Evolutionary conservation across 2,329 filamentous ascomycete genomes (phyloP).

Genomic region (Xylaria sp.): DNA sequence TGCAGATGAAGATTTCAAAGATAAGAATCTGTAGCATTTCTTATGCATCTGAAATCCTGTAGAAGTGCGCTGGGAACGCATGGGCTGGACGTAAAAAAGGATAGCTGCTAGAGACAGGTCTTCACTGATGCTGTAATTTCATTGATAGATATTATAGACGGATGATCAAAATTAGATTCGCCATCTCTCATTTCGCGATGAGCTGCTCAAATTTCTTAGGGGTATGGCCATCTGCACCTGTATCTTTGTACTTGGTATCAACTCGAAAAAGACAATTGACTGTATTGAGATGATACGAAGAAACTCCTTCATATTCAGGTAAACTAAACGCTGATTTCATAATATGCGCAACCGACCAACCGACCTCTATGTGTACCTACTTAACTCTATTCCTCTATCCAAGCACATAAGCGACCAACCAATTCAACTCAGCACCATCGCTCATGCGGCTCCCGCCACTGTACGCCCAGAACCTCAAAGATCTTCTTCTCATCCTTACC

Average conservation of each 20-base stretch:
- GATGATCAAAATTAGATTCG: neutral
- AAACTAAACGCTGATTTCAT: neutral
- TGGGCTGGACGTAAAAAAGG: neutral
- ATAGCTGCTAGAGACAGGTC: constrained; percentile 1
- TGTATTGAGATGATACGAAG: neutral
- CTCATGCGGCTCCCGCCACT: constrained; percentile 82
- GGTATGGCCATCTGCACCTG: neutral
- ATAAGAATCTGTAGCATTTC: neutral
- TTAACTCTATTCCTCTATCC: neutral
- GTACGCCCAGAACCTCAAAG: constrained; percentile 83
- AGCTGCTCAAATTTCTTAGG: neutral
- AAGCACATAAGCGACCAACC: neutral
- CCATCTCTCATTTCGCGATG: neutral
- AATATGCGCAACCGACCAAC: neutral
- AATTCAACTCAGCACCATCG: constrained; percentile 71
- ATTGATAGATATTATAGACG: constrained; percentile 16
- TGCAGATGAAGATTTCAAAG: neutral
- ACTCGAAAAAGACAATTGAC: neutral
- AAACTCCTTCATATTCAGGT: constrained; percentile 9
- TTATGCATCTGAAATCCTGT: neutral
- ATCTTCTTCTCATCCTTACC: constrained; percentile 80
- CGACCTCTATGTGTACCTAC: neutral
- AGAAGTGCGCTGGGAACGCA: neutral
- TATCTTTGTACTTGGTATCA: neutral
- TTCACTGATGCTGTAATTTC: constrained; percentile 7